Base-by-base conservation (phyloP, 441 rosid genomes). In the Melastoma candidum region DNA sequence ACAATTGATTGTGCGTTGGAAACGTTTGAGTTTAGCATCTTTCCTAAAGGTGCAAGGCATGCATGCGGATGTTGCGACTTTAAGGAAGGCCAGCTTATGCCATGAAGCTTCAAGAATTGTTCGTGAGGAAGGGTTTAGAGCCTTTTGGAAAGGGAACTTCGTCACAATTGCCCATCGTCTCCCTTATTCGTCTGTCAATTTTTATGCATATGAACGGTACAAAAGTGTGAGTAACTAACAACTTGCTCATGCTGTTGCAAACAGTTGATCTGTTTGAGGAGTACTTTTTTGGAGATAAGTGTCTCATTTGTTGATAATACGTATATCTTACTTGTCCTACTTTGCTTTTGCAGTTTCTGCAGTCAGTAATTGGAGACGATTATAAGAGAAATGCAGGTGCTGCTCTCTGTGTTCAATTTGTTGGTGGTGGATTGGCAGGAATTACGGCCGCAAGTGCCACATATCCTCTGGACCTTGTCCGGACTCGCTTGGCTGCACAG, bases 401-500 rank as follows among this genome's bases (percentile, higher is more conserved):
- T 29, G 36, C 5, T 29, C 36, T 29, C 36, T 29, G 36, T 6
- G 36, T 29, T 29, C 36, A 29, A 3, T 29, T 29, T 29, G 36
- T 29, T 12, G 87, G 89, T 54, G 97, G 99, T 48, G 96, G 99
- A 46, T 66, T 94, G 81, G 83, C 97, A 36, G 99, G 99, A 54
- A 69, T 90, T 58, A 94, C 97, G 36, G 95, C 99, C 63, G 97
- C 95, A 52, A 73, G 93, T 32, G 89, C 78, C 44, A 83, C 87
- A 2, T 94, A 94, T 69, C 99, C 99, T 2, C 67, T 94, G 56
- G 99, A 94, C 82, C 99, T 94, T 60, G 89, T 90, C 52, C 80
- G 99, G 78, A 87, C 97, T 1, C 90, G 99, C 44, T 92, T 94
- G 51, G 84, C 97, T 58, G 94, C 94, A 7, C 98, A 92, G 97